Evolutionary conservation across 1,139 yeast genomes (phyloP), one percentile per base, ranked within the genome.

Genomic region (Suhomyces chickasaworum): DNA sequence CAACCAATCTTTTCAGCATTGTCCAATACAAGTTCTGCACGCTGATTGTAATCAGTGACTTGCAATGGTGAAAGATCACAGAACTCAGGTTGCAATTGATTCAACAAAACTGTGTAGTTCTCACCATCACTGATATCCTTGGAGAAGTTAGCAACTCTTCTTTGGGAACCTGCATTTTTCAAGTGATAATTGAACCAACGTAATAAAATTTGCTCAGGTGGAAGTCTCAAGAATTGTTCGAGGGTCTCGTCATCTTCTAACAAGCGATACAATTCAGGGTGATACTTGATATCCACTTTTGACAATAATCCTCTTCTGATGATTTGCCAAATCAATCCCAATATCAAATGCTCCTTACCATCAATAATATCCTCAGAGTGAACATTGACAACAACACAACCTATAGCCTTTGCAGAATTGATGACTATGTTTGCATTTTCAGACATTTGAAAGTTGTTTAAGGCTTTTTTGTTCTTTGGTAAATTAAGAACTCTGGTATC

Each of bases 121-220:
- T 93, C 98, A 69, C 96, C 98, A 68, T 93, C 99, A 53, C 86
- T 76, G 42, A 93, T 90, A 65, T 93, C 99, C 53, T 82, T 77
- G 21, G 95, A 81, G 66, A 93, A 93, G 64, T 93, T 93, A 31
- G 80, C 58, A 13, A 93, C 98, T 59, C 90, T 79, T 72, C 97
- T 85, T 56, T 79, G 75, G 81, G 96, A 88, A 33, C 85, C 86
- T n/a, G 99, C 97, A 52, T 93, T 93, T 62, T 88, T 89, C 65
- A 93, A 81, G 61, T 93, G 99, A 70, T 84, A 93, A 66, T 93
- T 93, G 77, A 93, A 89, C 99, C 99, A 93, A 69, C 99, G 85
- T 56, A 93, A 77, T 65, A 93, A 79, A 53, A 93, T 95, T 71
- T 93, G 96, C 77, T 93, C 99, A 48, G 99, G 99, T 42, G 99